Base-by-base conservation (phyloP, 2,329 filamentous ascomycete genomes). In the Penicillium brasilianum region DNA sequence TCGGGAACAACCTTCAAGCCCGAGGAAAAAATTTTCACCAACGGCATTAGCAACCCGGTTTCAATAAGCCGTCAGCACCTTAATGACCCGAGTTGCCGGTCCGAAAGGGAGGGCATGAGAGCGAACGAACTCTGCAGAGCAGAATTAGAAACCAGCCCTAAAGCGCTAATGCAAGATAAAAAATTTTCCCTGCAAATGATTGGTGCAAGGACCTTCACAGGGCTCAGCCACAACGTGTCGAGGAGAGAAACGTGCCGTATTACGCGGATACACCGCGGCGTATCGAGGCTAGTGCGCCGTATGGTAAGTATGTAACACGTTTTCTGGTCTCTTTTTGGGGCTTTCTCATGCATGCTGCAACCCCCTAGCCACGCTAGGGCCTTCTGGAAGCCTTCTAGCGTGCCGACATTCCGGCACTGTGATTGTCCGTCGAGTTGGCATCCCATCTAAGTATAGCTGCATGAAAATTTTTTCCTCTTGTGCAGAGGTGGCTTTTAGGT, bases 301-400 rank as follows among this genome's bases (percentile, higher is more conserved):
- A 49, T 55, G 28, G 52, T 48, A 54, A 34, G 34, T 10, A 13
- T 18, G 32, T 51, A 10, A n/a, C 32, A 16, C 46, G 25, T 28
- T 28, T 28, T 28, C 25, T 16, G 9, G 13, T n/a, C 32, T 22
- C 25, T 18, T 30, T 28, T 43, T 3, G 52, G 22, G 22, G 5
- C n/a, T n/a, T 8, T 41, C n/a, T 52, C 34, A 16, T 48, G 39
- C 53, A 48, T 25, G 36, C 2, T 41, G 25, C 25, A 28, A 28
- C 11, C 16, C 28, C 25, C 53, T 25, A 34, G 34, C 52, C 34
- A 49, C 57, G 48, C 60, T 55, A 59, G 53, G 44, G 44, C 28
- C 54, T 65, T 66, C 64, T 62, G 57, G 59, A 64, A 66, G 55
- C 48, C 62, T 62, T 62, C 62, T 66, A 66, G 64, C 61, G 61